Evolutionary conservation across 1,284 basidiomycete genomes (phyloP).

Genomic region (Apiotrichum porosum): DNA sequence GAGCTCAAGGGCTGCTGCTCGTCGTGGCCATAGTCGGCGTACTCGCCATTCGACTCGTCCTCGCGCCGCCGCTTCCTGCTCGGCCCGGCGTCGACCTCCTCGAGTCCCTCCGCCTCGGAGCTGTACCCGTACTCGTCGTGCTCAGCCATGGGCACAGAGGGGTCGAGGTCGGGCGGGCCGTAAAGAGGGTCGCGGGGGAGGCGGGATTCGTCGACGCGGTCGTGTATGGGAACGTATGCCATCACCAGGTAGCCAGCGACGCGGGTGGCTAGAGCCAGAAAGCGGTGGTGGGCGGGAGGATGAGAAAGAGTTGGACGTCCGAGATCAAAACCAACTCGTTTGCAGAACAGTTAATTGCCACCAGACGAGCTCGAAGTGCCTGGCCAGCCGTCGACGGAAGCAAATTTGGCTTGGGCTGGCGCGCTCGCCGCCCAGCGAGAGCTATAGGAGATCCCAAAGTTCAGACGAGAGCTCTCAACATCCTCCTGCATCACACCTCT

Average conservation of each 20-base stretch:
- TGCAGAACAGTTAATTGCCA: not conserved
- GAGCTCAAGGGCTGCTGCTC: too few relatives aligned
- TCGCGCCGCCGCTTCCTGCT: conserved; percentile 31
- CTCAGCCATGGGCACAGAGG: conserved; percentile 1
- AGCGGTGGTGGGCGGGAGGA: not conserved
- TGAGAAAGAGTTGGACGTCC: too few relatives aligned
- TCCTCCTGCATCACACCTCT: not conserved
- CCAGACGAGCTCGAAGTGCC: not conserved
- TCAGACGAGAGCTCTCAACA: not conserved
- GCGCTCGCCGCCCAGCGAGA: too few relatives aligned
- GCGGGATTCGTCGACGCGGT: conserved; percentile 20
- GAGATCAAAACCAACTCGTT: too few relatives aligned
- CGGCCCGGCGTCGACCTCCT: conserved; percentile 14
- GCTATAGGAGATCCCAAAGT: not conserved
- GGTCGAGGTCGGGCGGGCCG: conserved; percentile 37
- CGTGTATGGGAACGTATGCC: conserved; percentile 36
- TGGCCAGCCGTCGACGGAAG: not conserved
- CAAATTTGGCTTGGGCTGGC: too few relatives aligned
- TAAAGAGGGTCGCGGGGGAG: conserved; percentile 20
- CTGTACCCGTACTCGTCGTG: conserved; percentile 1
- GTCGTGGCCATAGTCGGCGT: not conserved
- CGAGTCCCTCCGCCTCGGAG: too few relatives aligned
- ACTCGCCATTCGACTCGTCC: not conserved
- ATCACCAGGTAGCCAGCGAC: too few relatives aligned
- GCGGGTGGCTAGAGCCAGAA: too few relatives aligned